Conservation (phyloP, 2,329 filamentous ascomycete species). For the Eutypa lata region DNA sequence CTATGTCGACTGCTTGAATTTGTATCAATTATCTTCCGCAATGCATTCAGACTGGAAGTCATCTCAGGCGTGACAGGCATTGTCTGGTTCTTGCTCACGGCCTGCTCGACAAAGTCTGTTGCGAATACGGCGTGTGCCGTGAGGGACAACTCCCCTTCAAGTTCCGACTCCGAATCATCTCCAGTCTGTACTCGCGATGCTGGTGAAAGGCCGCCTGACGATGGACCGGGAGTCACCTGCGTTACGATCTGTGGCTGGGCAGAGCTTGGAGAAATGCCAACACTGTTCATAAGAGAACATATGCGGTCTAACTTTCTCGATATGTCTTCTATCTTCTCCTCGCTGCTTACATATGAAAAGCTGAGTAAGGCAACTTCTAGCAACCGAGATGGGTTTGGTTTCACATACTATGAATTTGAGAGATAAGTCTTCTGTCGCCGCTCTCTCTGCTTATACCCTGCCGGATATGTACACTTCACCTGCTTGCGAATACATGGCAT, state of each 20-base stretch:
- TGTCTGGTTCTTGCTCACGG: conserved; percentile 15
- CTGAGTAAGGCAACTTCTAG: neutral
- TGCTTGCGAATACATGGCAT: neutral
- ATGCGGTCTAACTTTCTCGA: neutral
- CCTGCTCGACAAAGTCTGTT: conserved; percentile 35
- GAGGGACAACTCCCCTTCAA: conserved; percentile 37
- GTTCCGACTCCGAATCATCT: neutral
- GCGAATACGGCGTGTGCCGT: conserved; percentile 38
- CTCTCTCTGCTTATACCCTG: neutral
- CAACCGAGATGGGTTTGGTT: neutral
- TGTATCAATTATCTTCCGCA: neutral
- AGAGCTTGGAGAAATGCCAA: neutral
- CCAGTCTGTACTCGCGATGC: neutral
- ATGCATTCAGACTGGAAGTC: neutral
- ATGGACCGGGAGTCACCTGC: neutral
- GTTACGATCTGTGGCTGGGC: neutral
- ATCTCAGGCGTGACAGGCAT: neutral
- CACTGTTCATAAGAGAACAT: neutral
- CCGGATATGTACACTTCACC: neutral
- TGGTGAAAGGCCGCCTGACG: neutral
- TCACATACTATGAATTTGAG: neutral
- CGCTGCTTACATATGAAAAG: no score
- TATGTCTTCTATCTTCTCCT: conserved; percentile 1
- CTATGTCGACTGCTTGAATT: neutral
- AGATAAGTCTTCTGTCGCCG: neutral